Evolutionary conservation across 306 rosid species (phyloP).

Genomic region (Cucumis cinereus): DNA sequence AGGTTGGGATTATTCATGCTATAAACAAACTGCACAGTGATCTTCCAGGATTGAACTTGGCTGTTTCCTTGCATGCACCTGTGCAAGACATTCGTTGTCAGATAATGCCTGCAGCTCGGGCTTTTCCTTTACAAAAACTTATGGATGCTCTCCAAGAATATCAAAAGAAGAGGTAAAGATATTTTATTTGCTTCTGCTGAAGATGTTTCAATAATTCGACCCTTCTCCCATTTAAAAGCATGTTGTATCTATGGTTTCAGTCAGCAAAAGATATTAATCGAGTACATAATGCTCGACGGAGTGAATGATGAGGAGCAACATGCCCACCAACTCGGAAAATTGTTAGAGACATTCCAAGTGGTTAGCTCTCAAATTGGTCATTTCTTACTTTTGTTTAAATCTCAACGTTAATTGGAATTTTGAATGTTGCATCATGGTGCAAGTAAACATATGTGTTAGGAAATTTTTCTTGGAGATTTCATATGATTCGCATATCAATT

Average conservation of each 20-base stretch:
- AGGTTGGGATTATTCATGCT: conserved; percentile 91
- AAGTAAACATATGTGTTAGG: background rate
- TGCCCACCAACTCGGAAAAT: conserved; percentile 78
- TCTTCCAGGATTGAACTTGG: conserved; percentile 88
- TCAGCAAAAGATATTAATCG: conserved; percentile 81
- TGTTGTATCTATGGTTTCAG: conserved; percentile 21
- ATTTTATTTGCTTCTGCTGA: background rate
- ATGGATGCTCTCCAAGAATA: conserved; percentile 74
- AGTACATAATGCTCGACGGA: conserved; percentile 96
- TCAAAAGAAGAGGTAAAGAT: conserved; percentile 52
- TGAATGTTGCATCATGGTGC: background rate
- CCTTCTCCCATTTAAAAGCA: background rate
- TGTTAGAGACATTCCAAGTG: conserved; percentile 76
- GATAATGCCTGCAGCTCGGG: conserved; percentile 99
- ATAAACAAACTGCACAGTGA: conserved; percentile 80
- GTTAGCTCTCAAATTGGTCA: conserved; percentile 28
- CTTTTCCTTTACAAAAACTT: conserved; percentile 80
- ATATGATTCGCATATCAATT: background rate
- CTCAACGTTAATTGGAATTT: background rate
- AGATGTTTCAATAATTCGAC: background rate
- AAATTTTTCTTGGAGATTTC: background rate
- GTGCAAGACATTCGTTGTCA: conserved; percentile 87
- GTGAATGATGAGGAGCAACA: conserved; percentile 88
- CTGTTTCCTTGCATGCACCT: conserved; percentile 94
- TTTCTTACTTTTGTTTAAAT: background rate